Percentiles rank a stretch among this genome's conserved stretches.
Evolutionary conservation across 2,329 filamentous ascomycete species (phyloP).

Genomic region (Ascochyta rabiei): DNA sequence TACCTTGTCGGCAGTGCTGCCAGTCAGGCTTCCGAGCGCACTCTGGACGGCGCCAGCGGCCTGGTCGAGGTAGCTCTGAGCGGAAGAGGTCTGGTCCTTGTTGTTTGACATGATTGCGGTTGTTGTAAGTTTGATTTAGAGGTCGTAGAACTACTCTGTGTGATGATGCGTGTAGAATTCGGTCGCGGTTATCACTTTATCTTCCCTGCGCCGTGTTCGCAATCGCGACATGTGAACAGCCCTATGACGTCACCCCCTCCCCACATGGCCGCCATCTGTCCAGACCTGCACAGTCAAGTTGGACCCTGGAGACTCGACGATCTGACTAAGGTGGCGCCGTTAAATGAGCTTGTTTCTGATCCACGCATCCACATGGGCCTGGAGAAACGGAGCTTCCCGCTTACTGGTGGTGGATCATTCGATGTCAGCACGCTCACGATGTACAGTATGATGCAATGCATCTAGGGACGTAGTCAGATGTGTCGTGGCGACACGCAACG

Average conservation of each 20-base stretch:
- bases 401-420: neutral
- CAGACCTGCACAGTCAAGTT: neutral
- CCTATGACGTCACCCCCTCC: slow-evolving; percentile 8
- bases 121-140: neutral
- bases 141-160: neutral
- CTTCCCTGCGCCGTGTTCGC: too few species aligned
- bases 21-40: slow-evolving; percentile 73
- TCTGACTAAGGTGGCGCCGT: slow-evolving; percentile 15
- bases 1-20: slow-evolving; percentile 71
- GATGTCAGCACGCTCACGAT: neutral
- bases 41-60: slow-evolving; percentile 76
- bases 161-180: neutral
- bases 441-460: slow-evolving; percentile 9
- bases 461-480: neutral
- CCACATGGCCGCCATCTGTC: slow-evolving; percentile 1
- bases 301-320: neutral
- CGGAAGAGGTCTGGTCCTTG: slow-evolving; percentile 68
- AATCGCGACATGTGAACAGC: slow-evolving; percentile 3
- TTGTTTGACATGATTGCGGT: slow-evolving; percentile 59
- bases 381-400: neutral
- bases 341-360: slow-evolving; percentile 7
- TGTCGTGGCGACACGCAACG: slow-evolving; percentile 12
- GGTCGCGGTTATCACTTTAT: slow-evolving; percentile 9
- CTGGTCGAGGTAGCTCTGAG: slow-evolving; percentile 70
- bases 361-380: neutral